Percentiles rank a stretch among this genome's conserved stretches.
Conservation (phyloP, 2,329 filamentous ascomycete species). For the Blumeria hordei region DNA sequence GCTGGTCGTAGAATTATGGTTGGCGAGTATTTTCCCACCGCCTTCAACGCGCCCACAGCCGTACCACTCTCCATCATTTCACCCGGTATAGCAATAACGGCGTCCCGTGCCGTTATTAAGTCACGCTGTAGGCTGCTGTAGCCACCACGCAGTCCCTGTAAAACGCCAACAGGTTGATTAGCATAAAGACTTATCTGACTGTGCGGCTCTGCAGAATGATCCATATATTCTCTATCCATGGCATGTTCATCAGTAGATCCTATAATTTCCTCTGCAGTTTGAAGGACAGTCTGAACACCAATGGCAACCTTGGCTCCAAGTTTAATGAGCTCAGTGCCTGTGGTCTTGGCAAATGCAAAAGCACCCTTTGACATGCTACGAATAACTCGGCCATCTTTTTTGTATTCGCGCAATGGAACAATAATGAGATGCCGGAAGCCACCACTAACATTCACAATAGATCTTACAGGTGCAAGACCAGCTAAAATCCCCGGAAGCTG, state of each 20-base stretch:
- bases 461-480: constrained; percentile 71
- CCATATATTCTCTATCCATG: constrained; percentile 9
- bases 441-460: constrained; percentile 72
- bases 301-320: constrained; percentile 85
- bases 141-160: constrained; percentile 65
- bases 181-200: constrained; percentile 80
- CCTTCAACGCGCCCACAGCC: constrained; percentile 56
- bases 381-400: constrained; percentile 77
- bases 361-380: constrained; percentile 84
- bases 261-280: constrained; percentile 67
- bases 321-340: constrained; percentile 81
- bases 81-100: constrained; percentile 80
- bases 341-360: constrained; percentile 72
- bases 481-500: constrained; percentile 77
- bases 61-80: constrained; percentile 73
- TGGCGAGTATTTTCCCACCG: constrained; percentile 61
- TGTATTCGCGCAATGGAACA: constrained; percentile 77
- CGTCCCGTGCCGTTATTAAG: constrained; percentile 65
- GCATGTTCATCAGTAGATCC: constrained; percentile 13
- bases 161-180: constrained; percentile 72
- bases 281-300: constrained; percentile 78
- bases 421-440: constrained; percentile 72
- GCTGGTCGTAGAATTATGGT: constrained; percentile 80
- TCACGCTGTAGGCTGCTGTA: constrained; percentile 68
- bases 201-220: constrained; percentile 42